Conservation (phyloP, 345 rosid species). For the Gynandropsis gynandra region DNA sequence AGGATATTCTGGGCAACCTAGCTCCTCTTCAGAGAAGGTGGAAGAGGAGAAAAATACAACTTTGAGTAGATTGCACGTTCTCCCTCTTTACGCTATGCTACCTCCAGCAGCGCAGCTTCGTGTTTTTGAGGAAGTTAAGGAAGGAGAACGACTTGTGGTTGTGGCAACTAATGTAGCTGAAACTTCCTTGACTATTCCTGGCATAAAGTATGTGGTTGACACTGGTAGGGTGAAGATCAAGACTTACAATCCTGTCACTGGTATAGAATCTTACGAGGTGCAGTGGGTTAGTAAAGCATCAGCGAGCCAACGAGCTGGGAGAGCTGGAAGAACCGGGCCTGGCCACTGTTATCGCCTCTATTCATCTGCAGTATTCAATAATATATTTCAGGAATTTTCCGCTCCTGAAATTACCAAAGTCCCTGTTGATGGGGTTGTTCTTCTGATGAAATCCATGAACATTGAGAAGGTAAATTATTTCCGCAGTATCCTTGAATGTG, state of each 20-base stretch:
- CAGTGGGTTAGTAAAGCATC: slow-evolving; percentile 94
- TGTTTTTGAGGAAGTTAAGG: slow-evolving; percentile 67
- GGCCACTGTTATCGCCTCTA: slow-evolving; percentile 92
- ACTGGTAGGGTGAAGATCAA: slow-evolving; percentile 89
- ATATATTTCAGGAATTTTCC: slow-evolving; percentile 66
- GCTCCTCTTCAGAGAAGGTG: too few species aligned
- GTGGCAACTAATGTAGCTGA: slow-evolving; percentile 96
- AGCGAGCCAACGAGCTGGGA: slow-evolving; percentile 89
- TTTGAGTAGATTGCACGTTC: slow-evolving; percentile 37
- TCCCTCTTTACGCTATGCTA: slow-evolving; percentile 91
- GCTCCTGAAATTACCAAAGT: slow-evolving; percentile 74
- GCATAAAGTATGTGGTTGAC: slow-evolving; percentile 91
- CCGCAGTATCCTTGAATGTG: neutral
- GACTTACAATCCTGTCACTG: slow-evolving; percentile 60
- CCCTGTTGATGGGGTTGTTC: slow-evolving; percentile 80
- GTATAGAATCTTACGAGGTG: slow-evolving; percentile 64
- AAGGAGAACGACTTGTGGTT: slow-evolving; percentile 79
- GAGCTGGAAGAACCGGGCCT: slow-evolving; percentile 96
- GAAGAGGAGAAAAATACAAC: slow-evolving; percentile 22
- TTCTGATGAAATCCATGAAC: slow-evolving; percentile 79
- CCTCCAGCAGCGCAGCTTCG: slow-evolving; percentile 78
- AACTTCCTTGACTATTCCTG: slow-evolving; percentile 90
- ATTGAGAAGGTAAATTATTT: slow-evolving; percentile 53
- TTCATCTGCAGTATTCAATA: slow-evolving; percentile 67
- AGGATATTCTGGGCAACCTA: too few species aligned